phyloP scores from a whole-genome alignment of 2,329 filamentous ascomycete species.

The Fusarium tuaranense region DNA sequence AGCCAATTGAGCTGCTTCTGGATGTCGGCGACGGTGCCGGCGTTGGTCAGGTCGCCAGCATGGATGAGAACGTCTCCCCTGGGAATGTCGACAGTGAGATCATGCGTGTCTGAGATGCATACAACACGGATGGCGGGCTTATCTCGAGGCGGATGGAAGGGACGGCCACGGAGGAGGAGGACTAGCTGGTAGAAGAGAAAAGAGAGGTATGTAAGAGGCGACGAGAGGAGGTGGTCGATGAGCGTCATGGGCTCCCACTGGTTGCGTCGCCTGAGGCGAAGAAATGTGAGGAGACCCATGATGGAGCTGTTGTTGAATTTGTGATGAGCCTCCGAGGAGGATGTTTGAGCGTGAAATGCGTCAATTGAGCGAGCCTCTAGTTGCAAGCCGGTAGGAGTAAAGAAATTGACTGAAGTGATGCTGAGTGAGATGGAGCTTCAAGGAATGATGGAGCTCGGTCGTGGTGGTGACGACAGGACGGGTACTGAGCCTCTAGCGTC shows the following conservation, averaged over 20 bases:
- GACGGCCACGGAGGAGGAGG: constrained; percentile 74
- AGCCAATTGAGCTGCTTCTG: constrained; percentile 91
- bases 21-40: constrained; percentile 78
- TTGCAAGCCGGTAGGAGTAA: background rate
- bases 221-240: constrained; percentile 73
- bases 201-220: constrained; percentile 74
- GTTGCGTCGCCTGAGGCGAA: constrained; percentile 61
- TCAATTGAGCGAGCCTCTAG: background rate
- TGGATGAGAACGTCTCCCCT: constrained; percentile 89
- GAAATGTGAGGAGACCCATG: constrained; percentile 59
- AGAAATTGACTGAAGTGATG: background rate
- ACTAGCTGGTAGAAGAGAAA: constrained; percentile 73
- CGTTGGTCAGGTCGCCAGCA: constrained; percentile 85
- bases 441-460: background rate
- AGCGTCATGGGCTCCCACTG: constrained; percentile 64
- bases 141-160: constrained; percentile 68
- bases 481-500: constrained; percentile 25
- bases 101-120: constrained; percentile 92
- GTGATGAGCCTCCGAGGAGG: background rate
- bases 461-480: background rate
- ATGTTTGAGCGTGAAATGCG: background rate
- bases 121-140: constrained; percentile 77
- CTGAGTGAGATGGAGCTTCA: constrained; percentile 3
- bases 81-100: constrained; percentile 71
- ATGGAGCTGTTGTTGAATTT: background rate